phyloP scores from a whole-genome alignment of 371 early-diverging fungal species.

The Mortierella sp. region DNA sequence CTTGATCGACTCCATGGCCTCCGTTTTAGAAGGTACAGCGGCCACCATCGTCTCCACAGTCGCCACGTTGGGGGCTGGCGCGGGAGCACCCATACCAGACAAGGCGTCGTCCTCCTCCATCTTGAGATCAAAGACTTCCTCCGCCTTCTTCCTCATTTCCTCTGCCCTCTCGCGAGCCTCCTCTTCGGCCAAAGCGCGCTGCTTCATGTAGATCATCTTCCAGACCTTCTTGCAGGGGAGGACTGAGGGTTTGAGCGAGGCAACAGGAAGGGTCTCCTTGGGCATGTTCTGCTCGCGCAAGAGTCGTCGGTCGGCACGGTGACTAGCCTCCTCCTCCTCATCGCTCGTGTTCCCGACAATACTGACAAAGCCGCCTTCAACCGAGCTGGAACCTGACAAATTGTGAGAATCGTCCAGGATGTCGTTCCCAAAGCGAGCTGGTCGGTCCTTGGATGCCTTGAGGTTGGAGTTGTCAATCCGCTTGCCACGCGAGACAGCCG shows the following conservation, averaged over 20 bases:
- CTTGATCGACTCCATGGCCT: neutral
- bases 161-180: slow-evolving; percentile 51
- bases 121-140: slow-evolving; percentile 55
- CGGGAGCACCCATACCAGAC: neutral
- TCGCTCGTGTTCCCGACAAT: slow-evolving; percentile 53
- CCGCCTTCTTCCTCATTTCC: slow-evolving; percentile 53
- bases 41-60: neutral
- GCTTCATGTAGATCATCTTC: slow-evolving; percentile 55
- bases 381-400: slow-evolving; percentile 39
- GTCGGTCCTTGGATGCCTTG: slow-evolving; percentile 10
- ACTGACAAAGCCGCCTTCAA: slow-evolving; percentile 48
- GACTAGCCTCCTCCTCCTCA: slow-evolving; percentile 35
- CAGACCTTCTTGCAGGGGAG: slow-evolving; percentile 52
- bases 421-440: neutral
- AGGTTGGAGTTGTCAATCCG: slow-evolving; percentile 25
- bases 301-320: slow-evolving; percentile 11
- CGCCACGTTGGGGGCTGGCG: neutral
- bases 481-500: slow-evolving; percentile 38
- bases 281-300: slow-evolving; percentile 43
- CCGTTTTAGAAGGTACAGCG: neutral
- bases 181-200: slow-evolving; percentile 46
- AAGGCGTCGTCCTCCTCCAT: slow-evolving; percentile 34
- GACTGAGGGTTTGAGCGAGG: slow-evolving; percentile 32
- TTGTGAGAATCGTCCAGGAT: slow-evolving; percentile 19
- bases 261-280: slow-evolving; percentile 31